phyloP scores from a whole-genome alignment of 2,329 filamentous ascomycete genomes.

The Fusarium nisikadoi region DNA sequence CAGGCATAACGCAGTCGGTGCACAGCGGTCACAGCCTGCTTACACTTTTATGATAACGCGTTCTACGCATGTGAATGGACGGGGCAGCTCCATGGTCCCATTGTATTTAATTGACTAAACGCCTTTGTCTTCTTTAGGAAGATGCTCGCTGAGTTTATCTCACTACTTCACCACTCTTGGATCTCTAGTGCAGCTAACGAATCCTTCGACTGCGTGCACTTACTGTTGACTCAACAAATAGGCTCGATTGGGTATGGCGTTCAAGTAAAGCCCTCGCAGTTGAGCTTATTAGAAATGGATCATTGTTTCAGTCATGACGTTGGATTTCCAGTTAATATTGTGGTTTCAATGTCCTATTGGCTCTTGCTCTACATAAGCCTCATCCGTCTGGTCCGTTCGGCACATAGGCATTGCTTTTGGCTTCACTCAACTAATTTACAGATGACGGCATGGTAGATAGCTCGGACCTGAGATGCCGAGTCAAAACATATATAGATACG shows the following conservation, averaged over 20 bases:
- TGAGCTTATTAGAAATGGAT: background rate
- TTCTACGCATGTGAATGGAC: background rate
- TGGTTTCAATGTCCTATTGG: background rate
- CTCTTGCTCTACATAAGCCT: background rate
- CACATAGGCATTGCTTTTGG: background rate
- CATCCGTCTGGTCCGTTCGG: background rate
- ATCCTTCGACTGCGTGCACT: background rate
- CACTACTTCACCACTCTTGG: too few species aligned
- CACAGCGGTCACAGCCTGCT: background rate
- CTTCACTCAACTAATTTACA: too few species aligned
- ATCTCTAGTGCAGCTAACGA: background rate
- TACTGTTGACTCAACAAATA: slow-evolving; percentile 1
- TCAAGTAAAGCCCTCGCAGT: background rate
- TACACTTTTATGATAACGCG: background rate
- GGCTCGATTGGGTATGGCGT: background rate
- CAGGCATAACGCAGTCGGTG: background rate
- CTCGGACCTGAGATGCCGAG: background rate
- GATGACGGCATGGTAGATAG: background rate
- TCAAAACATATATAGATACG: background rate
- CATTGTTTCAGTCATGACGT: background rate
- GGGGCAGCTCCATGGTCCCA: background rate
- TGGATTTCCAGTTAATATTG: background rate
- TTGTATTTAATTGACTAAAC: background rate
- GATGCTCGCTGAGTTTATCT: background rate
- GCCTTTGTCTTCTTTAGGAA: background rate